Evolutionary conservation across 1,284 basidiomycete genomes (phyloP).

Genomic region (Puccinia triticina): DNA sequence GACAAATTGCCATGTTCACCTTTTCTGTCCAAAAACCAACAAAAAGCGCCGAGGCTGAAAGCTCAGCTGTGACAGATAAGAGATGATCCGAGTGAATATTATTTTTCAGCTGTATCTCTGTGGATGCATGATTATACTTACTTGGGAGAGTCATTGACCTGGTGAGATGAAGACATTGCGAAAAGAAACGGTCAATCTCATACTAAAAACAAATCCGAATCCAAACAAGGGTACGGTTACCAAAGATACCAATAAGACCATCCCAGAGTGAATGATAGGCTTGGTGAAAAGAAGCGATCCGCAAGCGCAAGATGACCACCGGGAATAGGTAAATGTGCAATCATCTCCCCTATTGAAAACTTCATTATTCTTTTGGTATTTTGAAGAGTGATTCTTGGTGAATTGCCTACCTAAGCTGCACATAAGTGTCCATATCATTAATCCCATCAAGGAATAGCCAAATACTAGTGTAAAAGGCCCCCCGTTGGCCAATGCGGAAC

Average conservation of each 20-base stretch:
- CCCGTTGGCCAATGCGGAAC: conserved; percentile 43
- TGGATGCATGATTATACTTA: conserved; percentile 16
- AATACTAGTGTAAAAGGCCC: conserved; percentile 35
- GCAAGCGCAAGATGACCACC: conserved; percentile 49
- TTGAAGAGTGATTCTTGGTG: neutral
- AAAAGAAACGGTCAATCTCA: neutral
- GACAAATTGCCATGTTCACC: conserved; percentile 43
- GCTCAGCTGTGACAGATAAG: conserved; percentile 38
- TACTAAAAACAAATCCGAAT: neutral
- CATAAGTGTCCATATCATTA: conserved; percentile 49
- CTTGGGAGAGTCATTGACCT: conserved; percentile 47
- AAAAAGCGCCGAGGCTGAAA: conserved; percentile 50
- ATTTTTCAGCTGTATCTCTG: neutral
- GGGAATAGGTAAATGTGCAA: conserved; percentile 48
- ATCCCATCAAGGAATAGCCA: conserved; percentile 42
- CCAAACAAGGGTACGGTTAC: neutral
- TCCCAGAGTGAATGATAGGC: conserved; percentile 53
- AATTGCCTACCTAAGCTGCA: conserved; percentile 45
- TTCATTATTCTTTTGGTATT: neutral
- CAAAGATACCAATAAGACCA: conserved; percentile 53
- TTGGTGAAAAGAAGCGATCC: conserved; percentile 52
- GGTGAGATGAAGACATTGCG: neutral
- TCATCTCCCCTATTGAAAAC: conserved; percentile 49
- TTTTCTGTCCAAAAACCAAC: conserved; percentile 47
- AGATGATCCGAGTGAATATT: neutral